Conservation (phyloP, 2,329 filamentous ascomycete genomes). For the Claviceps humidiphila region DNA sequence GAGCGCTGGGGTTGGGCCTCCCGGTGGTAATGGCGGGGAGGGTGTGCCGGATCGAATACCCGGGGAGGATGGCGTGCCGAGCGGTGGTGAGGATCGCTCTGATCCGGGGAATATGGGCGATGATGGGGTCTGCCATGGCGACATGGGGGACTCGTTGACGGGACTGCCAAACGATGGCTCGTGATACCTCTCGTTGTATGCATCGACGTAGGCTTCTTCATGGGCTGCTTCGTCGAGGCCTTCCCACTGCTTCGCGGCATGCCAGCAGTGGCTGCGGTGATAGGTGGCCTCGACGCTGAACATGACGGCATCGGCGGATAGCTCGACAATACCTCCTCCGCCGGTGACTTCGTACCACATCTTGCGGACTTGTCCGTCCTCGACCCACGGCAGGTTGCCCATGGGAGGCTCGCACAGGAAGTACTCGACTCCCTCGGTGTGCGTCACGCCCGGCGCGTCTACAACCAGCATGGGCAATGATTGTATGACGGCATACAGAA, state of each 20-base stretch:
- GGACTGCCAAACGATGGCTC: conserved; percentile 8
- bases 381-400: conserved; percentile 61
- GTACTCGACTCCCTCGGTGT: conserved; percentile 63
- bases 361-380: conserved; percentile 48
- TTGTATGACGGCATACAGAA: conserved; percentile 67
- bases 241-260: conserved; percentile 38
- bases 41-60: conserved; percentile 13
- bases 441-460: conserved; percentile 57
- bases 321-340: conserved; percentile 41
- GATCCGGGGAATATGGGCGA: conserved; percentile 20
- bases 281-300: conserved; percentile 49
- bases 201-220: neutral
- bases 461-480: conserved; percentile 65
- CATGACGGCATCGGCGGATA: conserved; percentile 46
- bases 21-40: conserved; percentile 16
- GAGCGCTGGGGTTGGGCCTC: conserved; percentile 15
- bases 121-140: conserved; percentile 26
- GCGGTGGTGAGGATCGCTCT: conserved; percentile 9
- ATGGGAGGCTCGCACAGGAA: conserved; percentile 67
- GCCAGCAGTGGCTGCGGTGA: conserved; percentile 44
- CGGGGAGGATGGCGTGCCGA: conserved; percentile 8
- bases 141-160: conserved; percentile 23
- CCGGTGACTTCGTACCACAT: conserved; percentile 67
- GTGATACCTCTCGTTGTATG: neutral
- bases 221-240: conserved; percentile 17